Conservation (phyloP, 2,329 filamentous ascomycete genomes). For the Stromatinia cepivora region DNA sequence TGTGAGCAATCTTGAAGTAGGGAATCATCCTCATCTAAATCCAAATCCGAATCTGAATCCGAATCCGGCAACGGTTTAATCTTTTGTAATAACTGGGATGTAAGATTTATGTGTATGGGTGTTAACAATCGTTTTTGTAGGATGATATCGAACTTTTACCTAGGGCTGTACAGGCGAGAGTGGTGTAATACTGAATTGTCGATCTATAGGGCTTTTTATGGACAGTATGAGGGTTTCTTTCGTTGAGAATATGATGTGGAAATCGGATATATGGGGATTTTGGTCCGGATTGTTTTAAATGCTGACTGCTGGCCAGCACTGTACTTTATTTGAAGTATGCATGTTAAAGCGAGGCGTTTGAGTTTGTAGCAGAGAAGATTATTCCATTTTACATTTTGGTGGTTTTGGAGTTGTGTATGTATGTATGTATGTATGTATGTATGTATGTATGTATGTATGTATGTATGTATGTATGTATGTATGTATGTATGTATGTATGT, state of each 20-base stretch:
- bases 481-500: too few species aligned
- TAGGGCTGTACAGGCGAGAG: conserved; percentile 5
- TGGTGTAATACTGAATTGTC: neutral
- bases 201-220: neutral
- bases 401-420: neutral
- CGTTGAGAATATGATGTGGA: neutral
- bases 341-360: neutral
- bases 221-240: neutral
- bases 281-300: neutral
- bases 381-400: neutral
- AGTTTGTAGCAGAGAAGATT: neutral
- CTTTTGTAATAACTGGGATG: neutral
- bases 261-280: neutral
- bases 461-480: too few species aligned
- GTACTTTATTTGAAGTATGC: neutral
- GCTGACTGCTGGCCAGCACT: neutral
- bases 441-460: too few species aligned
- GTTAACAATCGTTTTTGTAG: conserved; percentile 23
- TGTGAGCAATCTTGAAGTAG: conserved; percentile 17
- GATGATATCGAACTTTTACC: conserved; percentile 28
- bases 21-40: conserved; percentile 2
- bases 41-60: neutral
- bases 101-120: neutral
- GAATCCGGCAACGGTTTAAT: neutral
- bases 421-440: too few species aligned